Evolutionary conservation across 495 filamentous ascomycete genomes (phyloP).

Genomic region (Neurospora sp.): DNA sequence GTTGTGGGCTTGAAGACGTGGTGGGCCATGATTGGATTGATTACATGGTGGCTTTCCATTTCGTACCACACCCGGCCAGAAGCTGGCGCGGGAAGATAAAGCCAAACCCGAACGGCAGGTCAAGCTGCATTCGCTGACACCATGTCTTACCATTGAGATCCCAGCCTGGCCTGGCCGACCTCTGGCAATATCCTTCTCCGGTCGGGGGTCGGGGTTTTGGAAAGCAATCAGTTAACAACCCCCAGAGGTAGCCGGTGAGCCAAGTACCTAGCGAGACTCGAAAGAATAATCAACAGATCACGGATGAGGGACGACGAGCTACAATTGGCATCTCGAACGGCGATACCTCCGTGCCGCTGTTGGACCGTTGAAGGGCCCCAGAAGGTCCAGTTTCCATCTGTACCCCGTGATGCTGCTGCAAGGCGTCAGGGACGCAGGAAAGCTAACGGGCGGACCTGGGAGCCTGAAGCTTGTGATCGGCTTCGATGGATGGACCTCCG

Average conservation of each 20-base stretch:
- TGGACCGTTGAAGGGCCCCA: not conserved
- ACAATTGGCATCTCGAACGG: not conserved
- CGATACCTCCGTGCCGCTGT: not conserved
- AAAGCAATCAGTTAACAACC: not conserved
- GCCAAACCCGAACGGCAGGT: slow-evolving; percentile 24
- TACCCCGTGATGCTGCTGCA: not conserved
- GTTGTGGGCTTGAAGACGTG: slow-evolving; percentile 31
- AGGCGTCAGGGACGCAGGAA: not conserved
- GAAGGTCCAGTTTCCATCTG: not conserved
- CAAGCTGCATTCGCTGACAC: slow-evolving; percentile 9
- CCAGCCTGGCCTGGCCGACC: not conserved
- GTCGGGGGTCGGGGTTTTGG: not conserved
- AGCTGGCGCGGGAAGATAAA: slow-evolving; percentile 27
- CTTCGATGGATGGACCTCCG: not conserved
- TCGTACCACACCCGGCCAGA: slow-evolving; percentile 25
- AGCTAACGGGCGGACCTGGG: not conserved
- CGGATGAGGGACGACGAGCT: not conserved
- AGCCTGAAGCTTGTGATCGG: not conserved
- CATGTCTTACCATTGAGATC: slow-evolving; percentile 11
- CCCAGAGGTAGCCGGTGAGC: not conserved
- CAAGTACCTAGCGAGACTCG: not conserved
- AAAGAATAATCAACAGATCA: not conserved
- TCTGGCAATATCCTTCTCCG: not conserved
- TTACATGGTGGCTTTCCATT: slow-evolving; percentile 8
- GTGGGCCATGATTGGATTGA: slow-evolving; percentile 28